Base-by-base conservation (phyloP, 768 basidiomycete genomes). In the Lanmaoa pseudosensibilis region DNA sequence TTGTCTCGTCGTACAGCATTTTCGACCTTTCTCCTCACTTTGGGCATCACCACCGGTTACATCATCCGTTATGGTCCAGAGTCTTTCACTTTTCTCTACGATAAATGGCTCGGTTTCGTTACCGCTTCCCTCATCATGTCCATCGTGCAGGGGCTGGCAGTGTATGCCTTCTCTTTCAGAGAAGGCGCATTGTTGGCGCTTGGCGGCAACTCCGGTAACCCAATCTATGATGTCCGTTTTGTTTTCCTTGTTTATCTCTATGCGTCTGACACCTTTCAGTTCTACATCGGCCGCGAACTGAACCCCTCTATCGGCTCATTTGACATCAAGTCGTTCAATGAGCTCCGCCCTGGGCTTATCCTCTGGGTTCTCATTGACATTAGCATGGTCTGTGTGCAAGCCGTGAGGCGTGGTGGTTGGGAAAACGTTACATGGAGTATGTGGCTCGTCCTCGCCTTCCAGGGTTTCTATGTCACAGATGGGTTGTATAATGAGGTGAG, bases 361-460 rank as follows among this genome's bases (percentile, higher is more conserved):
- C 77, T 95, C 86, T 99, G 97, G 96, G 77, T 85, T 27, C 80
- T 99, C 53, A 78, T 95, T 72, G 86, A 98, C 73, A 85, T 98
- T 59, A 87, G 88, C 70, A 90, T 94, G 85, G 82, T 86, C 1
- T 97, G 95, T 71, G 88, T 88, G 67, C 97, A 99, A 71, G 92
- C 91, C 12, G 81, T 81, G 51, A 89, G 90, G 54, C 82, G 86
- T 32, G 92, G 88, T n/a, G 69, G 81, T 32, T 70, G 87, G 62
- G 61, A 66, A 25, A 75, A 80, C 16, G 76, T 89, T 60, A 94
- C 94, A 2, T 95, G 97, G 74, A 92, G 92, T 25, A 90, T 98
- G 90, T 86, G 87, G 80, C 81, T 98, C 21, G 90, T 95, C 18
- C 74, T 92, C 30, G 77, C 82, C 16, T 96, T 95, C 80, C 94